phyloP scores from a whole-genome alignment of 2,329 filamentous ascomycete species.

The Fusarium palustre region DNA sequence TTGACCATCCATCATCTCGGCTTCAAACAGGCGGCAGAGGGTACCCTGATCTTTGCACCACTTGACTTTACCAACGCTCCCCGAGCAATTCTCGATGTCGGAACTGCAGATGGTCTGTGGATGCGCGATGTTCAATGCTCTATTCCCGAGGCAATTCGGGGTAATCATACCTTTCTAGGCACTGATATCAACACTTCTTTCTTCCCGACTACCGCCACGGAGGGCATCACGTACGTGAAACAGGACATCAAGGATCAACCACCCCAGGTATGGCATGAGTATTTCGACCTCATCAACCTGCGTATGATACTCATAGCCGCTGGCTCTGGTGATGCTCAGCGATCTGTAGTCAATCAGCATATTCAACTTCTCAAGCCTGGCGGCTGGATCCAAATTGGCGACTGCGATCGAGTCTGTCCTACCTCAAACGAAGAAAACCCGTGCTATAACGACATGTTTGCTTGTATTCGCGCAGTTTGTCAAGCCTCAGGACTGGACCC shows the following conservation, averaged over 20 bases:
- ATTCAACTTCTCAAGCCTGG: conserved; percentile 16
- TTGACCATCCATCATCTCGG: conserved; percentile 14
- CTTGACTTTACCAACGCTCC: background rate
- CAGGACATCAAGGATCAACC: background rate
- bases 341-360: background rate
- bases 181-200: conserved; percentile 19
- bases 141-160: fast-evolving
- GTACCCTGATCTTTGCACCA: background rate
- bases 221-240: background rate
- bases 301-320: conserved; percentile 22
- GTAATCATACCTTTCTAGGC: background rate
- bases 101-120: conserved; percentile 17
- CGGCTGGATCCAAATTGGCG: conserved; percentile 16
- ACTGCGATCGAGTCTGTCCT: conserved; percentile 16
- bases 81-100: background rate
- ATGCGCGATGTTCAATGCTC: conserved; percentile 5
- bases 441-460: conserved; percentile 10
- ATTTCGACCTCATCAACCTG: conserved; percentile 15
- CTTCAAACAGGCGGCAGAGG: conserved; percentile 7
- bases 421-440: background rate
- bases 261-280: background rate
- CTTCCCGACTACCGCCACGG: background rate
- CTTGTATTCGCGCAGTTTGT: conserved; percentile 3
- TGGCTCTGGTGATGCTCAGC: background rate
- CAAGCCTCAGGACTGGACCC: conserved; percentile 12